Conservation (phyloP, 257 asterid genomes). For the Nicotiana noctiflora region DNA sequence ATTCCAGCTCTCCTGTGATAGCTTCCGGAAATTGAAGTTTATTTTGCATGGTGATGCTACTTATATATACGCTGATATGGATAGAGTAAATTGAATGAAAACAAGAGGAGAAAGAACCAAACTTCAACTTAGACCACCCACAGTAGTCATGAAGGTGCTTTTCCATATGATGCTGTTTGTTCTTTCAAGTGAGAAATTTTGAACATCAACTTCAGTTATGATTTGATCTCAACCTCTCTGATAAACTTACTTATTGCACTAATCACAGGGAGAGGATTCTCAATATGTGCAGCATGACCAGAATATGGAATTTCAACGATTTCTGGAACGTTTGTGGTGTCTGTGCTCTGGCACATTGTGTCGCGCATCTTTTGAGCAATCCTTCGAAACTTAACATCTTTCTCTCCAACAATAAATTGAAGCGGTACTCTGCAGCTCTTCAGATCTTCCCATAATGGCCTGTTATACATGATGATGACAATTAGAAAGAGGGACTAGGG, state of each 20-base stretch:
- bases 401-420: constrained; percentile 71
- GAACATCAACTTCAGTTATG: background rate
- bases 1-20: no score
- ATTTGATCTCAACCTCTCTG: background rate
- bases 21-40: no score
- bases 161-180: background rate
- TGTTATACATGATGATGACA: constrained; percentile 9
- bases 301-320: constrained; percentile 57
- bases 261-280: constrained; percentile 80
- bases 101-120: no score
- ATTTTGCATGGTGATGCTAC: no score
- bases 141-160: no score
- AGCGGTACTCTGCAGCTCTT: constrained; percentile 60
- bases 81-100: no score
- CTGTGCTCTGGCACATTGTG: constrained; percentile 24
- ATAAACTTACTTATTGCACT: constrained; percentile 49
- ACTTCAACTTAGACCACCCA: no score
- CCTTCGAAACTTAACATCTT: constrained; percentile 66
- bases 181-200: background rate
- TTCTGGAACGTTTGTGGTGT: constrained; percentile 11
- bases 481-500: background rate
- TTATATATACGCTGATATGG: no score
- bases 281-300: constrained; percentile 93
- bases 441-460: constrained; percentile 88
- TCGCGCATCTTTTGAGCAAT: constrained; percentile 50